Conservation (phyloP, 176 grass and related monocot species). For the Puccinellia tenuiflora region DNA sequence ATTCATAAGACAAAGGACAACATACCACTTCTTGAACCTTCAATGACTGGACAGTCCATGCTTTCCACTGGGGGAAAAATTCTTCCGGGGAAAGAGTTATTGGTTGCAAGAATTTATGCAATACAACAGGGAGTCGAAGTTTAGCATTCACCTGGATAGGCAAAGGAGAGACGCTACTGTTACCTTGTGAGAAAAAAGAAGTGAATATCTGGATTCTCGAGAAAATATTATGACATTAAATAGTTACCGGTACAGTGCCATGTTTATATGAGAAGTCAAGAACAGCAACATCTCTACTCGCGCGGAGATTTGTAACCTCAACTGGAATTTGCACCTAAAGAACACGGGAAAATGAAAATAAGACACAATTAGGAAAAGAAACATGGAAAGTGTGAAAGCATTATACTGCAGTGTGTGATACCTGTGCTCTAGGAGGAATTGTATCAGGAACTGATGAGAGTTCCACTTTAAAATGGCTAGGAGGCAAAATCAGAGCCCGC, state of each 20-base stretch:
- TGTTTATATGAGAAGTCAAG: constrained; percentile 97
- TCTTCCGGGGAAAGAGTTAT: constrained; percentile 78
- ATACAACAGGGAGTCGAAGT: constrained; percentile 74
- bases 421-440: constrained; percentile 98
- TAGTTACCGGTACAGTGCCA: constrained; percentile 58
- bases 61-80: constrained; percentile 96
- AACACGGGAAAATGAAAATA: constrained; percentile 16
- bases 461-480: constrained; percentile 80
- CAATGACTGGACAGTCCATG: constrained; percentile 61
- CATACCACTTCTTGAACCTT: constrained; percentile 99
- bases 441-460: constrained; percentile 81
- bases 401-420: constrained; percentile 21
- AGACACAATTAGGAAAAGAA: neutral
- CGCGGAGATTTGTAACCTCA: constrained; percentile 77
- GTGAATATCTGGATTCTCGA: neutral
- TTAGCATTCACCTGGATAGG: constrained; percentile 72
- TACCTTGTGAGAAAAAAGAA: constrained; percentile 7
- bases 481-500: constrained; percentile 69
- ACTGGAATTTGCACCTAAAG: constrained; percentile 93
- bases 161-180: neutral
- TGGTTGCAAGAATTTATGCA: constrained; percentile 94
- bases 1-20: constrained; percentile 2
- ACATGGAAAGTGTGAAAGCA: neutral
- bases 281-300: constrained; percentile 95
- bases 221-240: constrained; percentile 16